These are phyloP conservation scores for Arctostaphylos glauca DNA, from an alignment of 148 eudicot genomes.

Conservation along the genomic window DNA sequence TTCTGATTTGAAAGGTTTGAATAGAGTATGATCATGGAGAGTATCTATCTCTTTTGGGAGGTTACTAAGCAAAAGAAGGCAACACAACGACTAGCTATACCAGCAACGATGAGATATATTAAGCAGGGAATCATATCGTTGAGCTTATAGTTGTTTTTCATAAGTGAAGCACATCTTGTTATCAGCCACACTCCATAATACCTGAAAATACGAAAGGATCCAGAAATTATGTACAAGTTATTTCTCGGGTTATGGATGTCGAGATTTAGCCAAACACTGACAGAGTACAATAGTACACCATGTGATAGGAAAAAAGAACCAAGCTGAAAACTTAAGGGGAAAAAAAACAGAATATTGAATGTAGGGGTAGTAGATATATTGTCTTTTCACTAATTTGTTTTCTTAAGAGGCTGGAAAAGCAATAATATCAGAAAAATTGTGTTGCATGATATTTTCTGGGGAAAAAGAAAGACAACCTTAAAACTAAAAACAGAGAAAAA, in stretches of 20 bases:
- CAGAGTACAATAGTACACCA: neutral
- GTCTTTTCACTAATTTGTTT: too few relatives aligned
- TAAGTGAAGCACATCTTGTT: constrained; percentile 72
- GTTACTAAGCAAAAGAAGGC: constrained; percentile 66
- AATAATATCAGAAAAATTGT: too few relatives aligned
- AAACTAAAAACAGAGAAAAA: too few relatives aligned
- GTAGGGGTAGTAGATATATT: too few relatives aligned
- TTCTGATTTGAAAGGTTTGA: neutral
- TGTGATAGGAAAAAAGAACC: too few relatives aligned
- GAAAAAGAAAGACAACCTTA: too few relatives aligned
- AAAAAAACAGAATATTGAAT: too few relatives aligned
- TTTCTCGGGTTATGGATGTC: neutral
- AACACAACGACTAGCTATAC: constrained; percentile 46
- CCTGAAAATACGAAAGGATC: constrained; percentile 32
- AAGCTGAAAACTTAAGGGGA: too few relatives aligned
- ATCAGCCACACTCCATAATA: constrained; percentile 85
- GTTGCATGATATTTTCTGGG: too few relatives aligned
- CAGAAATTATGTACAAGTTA: neutral
- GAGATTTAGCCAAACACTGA: neutral
- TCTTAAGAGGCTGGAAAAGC: too few relatives aligned
- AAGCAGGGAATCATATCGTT: constrained; percentile 51
- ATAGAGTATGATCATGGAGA: neutral
- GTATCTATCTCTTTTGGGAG: constrained; percentile 66
- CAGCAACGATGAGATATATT: constrained; percentile 37
- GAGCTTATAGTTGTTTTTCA: constrained; percentile 49